phyloP scores from a whole-genome alignment of 2,329 filamentous ascomycete species.

The Neofusicoccum kwambonambiense region DNA sequence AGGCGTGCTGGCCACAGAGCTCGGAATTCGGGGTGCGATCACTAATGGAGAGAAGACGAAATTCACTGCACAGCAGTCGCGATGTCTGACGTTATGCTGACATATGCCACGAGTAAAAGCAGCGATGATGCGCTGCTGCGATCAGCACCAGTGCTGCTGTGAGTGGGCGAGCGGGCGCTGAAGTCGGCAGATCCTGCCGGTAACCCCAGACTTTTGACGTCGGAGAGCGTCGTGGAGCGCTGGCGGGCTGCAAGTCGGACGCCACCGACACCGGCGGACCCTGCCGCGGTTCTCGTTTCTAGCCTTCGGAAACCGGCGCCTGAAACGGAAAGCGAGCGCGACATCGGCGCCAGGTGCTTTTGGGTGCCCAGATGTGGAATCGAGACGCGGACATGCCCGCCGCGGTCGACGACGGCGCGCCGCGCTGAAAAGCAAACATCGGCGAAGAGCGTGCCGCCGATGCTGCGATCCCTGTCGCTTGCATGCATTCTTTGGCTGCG shows the following conservation, averaged over 20 bases:
- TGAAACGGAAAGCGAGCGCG: not conserved
- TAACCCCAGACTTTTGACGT: slow-evolving; percentile 6
- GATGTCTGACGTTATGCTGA: slow-evolving; percentile 10
- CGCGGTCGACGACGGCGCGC: not conserved
- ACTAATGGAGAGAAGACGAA: not conserved
- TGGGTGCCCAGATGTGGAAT: not conserved
- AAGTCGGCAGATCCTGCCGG: not conserved
- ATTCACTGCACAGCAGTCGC: not conserved
- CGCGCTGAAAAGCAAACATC: too few relatives aligned
- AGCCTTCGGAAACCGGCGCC: not conserved
- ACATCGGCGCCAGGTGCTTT: not conserved
- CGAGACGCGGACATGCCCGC: not conserved
- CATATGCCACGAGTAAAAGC: not conserved
- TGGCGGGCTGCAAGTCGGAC: not conserved
- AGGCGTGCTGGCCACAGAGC: not conserved
- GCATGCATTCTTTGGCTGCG: not conserved
- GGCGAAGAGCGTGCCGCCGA: too few relatives aligned
- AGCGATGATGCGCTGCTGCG: not conserved
- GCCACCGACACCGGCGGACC: slow-evolving; percentile 15
- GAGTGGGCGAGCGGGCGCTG: not conserved
- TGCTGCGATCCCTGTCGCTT: not conserved
- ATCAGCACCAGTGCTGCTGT: not conserved
- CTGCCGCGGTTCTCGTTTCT: not conserved
- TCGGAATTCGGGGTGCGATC: not conserved
- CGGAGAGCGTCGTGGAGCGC: not conserved